A percentile compares a stretch with the other conserved stretches of the same genome.
Evolutionary conservation across 164 flowering plant species (phyloP).

Genomic region (Vitis cinerea): DNA sequence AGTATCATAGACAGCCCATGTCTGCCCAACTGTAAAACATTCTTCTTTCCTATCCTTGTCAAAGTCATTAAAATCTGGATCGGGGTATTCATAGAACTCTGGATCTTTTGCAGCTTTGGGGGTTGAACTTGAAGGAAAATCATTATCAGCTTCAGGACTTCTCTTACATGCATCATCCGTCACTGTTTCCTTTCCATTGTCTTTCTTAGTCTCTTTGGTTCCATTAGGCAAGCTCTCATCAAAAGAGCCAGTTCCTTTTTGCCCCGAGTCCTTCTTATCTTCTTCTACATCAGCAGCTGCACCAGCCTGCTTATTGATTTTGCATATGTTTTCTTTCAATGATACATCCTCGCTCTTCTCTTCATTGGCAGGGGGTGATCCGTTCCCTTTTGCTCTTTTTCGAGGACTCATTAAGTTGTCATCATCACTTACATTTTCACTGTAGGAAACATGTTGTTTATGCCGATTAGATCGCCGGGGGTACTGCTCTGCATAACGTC

Average conservation of each 20-base stretch:
- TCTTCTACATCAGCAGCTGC: slow-evolving; percentile 9
- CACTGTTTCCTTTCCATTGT: slow-evolving; percentile 5
- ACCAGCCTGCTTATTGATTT: slow-evolving; percentile 7
- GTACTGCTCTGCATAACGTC: slow-evolving; percentile 6
- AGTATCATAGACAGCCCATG: slow-evolving; percentile 83
- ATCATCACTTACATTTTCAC: slow-evolving; percentile 51
- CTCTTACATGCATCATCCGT: slow-evolving; percentile 2
- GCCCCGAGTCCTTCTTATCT: slow-evolving; percentile 13
- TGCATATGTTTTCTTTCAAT: slow-evolving; percentile 7
- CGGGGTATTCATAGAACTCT: slow-evolving; percentile 33
- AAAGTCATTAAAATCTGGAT: slow-evolving; percentile 70
- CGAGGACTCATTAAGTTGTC: slow-evolving; percentile 26
- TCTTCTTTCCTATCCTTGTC: slow-evolving; percentile 45
- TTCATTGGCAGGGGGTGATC: slow-evolving; percentile 13
- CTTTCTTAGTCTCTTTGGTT: slow-evolving; percentile 12
- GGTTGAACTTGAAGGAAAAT: slow-evolving; percentile 9
- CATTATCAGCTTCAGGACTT: slow-evolving; percentile 9
- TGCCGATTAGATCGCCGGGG: slow-evolving; percentile 47
- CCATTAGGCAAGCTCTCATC: slow-evolving; percentile 21
- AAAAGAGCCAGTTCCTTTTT: slow-evolving; percentile 7
- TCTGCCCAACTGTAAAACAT: slow-evolving; percentile 56
- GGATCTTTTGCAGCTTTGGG: slow-evolving; percentile 14
- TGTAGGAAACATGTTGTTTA: slow-evolving; percentile 48
- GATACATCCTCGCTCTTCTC: slow-evolving; percentile 17
- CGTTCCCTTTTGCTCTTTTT: slow-evolving; percentile 30